These are phyloP conservation scores for Dactylonectria macrodidyma DNA, from an alignment of 2,329 filamentous ascomycete genomes.

Conservation along the genomic window DNA sequence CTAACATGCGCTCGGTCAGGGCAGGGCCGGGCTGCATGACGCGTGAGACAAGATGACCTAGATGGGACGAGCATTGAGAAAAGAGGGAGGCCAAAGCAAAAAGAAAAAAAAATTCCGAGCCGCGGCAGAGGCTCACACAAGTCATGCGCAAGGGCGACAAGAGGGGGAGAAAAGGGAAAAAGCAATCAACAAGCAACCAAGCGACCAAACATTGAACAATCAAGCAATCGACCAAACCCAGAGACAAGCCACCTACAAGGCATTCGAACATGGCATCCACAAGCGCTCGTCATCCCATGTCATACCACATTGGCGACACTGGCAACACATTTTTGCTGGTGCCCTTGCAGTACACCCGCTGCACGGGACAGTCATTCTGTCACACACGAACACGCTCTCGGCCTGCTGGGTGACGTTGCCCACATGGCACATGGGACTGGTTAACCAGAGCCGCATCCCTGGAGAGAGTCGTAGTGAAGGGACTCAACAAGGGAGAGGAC, in stretches of 20 bases:
- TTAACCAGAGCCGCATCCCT: conserved; percentile 29
- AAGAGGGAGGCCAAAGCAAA: background rate
- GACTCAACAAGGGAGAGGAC: conserved; percentile 6
- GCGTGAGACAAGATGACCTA: conserved; percentile 1
- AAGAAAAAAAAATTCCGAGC: background rate
- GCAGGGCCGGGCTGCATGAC: conserved; percentile 14
- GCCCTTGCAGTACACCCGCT: conserved; percentile 18
- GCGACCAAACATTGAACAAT: conserved; percentile 33
- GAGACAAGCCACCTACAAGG: conserved; percentile 24
- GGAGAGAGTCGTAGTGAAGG: conserved; percentile 7
- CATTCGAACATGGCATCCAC: conserved; percentile 28
- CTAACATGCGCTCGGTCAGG: conserved; percentile 14
- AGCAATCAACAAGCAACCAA: conserved; percentile 31
- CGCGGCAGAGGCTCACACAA: background rate
- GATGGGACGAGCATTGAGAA: background rate
- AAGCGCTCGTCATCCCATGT: conserved; percentile 45
- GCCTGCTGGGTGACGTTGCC: conserved; percentile 30
- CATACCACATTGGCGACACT: conserved; percentile 42
- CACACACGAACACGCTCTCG: conserved; percentile 19
- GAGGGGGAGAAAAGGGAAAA: conserved; percentile 13
- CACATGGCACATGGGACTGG: conserved; percentile 13
- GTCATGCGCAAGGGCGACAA: background rate
- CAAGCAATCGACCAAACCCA: conserved; percentile 36
- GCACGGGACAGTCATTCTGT: conserved; percentile 34
- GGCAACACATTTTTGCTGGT: conserved; percentile 2